These are phyloP conservation scores for Alternaria burnsii DNA, from an alignment of 2,329 filamentous ascomycete species.

Conservation along the genomic window DNA sequence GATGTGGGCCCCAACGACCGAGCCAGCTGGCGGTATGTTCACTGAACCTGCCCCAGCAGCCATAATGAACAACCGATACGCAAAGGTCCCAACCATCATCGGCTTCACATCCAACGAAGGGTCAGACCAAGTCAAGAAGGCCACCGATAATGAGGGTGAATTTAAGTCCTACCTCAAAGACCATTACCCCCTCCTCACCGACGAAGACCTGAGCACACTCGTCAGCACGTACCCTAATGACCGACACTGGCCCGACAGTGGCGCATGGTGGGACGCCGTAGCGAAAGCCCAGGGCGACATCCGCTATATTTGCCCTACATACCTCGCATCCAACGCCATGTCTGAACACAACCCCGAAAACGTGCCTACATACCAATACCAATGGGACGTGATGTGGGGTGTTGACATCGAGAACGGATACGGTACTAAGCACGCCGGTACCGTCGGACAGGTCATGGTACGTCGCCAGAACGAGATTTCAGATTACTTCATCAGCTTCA, in stretches of 20 bases:
- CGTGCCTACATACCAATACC: conserved; percentile 43
- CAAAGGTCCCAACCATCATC: conserved; percentile 43
- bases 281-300: conserved; percentile 47
- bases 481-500: conserved; percentile 45
- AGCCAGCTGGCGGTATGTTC: conserved; percentile 40
- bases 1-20: conserved; percentile 49
- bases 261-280: conserved; percentile 44
- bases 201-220: conserved; percentile 56
- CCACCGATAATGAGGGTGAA: conserved; percentile 50
- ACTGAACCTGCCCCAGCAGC: conserved; percentile 39
- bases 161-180: conserved; percentile 46
- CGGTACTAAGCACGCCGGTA: conserved; percentile 46
- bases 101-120: conserved; percentile 51
- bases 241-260: conserved; percentile 45
- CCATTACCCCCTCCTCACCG: conserved; percentile 60
- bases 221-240: conserved; percentile 44
- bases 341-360: conserved; percentile 35
- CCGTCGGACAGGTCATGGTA: conserved; percentile 46
- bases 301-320: conserved; percentile 47
- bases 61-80: conserved; percentile 38
- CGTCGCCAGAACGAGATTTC: conserved; percentile 39
- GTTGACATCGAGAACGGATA: conserved; percentile 42
- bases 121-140: conserved; percentile 52
- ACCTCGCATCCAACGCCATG: conserved; percentile 44
- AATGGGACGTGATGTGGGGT: conserved; percentile 47